phyloP scores from a whole-genome alignment of 805 yeast genomes.

The Myxozyma melibiosi region DNA sequence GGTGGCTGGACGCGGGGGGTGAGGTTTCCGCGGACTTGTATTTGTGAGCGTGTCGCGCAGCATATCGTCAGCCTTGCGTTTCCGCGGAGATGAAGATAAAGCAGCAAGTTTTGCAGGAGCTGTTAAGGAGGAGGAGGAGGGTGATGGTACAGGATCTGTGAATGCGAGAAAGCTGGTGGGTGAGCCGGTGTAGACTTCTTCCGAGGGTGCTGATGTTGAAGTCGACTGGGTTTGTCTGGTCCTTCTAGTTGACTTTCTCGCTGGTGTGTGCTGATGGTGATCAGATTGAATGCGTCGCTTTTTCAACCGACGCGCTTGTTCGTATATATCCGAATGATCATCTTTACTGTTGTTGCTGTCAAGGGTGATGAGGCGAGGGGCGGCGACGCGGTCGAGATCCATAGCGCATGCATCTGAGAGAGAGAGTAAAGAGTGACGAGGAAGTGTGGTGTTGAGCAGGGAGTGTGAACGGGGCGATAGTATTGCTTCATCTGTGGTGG shows the following conservation, averaged over 20 bases:
- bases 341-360: background rate
- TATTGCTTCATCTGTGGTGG: too few relatives aligned
- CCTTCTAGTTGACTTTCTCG: background rate
- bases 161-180: background rate
- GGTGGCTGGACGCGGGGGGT: too few relatives aligned
- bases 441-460: too few relatives aligned
- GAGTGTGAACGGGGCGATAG: too few relatives aligned
- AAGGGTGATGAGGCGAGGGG: background rate
- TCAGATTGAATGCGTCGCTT: background rate
- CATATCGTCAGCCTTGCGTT: conserved; percentile 4
- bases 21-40: background rate
- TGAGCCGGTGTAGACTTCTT: background rate
- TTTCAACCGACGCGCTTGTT: conserved; percentile 1
- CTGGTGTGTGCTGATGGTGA: background rate
- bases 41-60: background rate
- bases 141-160: too few relatives aligned
- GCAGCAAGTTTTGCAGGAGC: too few relatives aligned
- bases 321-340: background rate
- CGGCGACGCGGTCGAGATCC: background rate
- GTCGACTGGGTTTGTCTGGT: too few relatives aligned
- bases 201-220: too few relatives aligned
- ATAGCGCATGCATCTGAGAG: too few relatives aligned
- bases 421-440: too few relatives aligned
- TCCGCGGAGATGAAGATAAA: background rate
- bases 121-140: too few relatives aligned